Conservation (phyloP, 495 filamentous ascomycete species). For the Aspergillus baeticus region DNA sequence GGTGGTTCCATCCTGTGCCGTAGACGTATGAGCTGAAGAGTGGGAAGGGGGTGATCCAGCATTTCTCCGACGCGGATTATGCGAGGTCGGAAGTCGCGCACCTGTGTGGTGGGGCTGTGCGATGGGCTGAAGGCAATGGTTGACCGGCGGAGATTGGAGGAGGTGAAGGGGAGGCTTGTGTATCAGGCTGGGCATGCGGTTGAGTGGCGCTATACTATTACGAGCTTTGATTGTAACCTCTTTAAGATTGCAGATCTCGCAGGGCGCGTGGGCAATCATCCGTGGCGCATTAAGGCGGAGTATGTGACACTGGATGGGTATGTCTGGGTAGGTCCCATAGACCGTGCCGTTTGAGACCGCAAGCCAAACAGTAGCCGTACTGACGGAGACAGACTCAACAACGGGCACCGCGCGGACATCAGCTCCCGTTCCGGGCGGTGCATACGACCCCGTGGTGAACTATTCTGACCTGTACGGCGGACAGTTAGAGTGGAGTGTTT, state of each 20-base stretch:
- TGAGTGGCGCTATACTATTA: slow-evolving; percentile 67
- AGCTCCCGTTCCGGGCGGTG: slow-evolving; percentile 48
- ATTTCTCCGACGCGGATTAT: no score
- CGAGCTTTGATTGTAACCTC: slow-evolving; percentile 56
- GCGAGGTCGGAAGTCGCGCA: no score
- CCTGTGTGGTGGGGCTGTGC: no score
- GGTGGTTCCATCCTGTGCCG: no score
- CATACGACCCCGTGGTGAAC: slow-evolving; percentile 62
- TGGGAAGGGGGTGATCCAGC: no score
- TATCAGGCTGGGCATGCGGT: slow-evolving; percentile 70
- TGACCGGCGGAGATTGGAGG: slow-evolving; percentile 48
- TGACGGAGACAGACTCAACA: slow-evolving; percentile 48
- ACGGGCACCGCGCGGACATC: slow-evolving; percentile 47
- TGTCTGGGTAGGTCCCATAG: slow-evolving; percentile 38
- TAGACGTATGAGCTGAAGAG: no score
- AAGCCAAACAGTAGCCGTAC: slow-evolving; percentile 46
- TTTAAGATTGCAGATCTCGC: slow-evolving; percentile 55
- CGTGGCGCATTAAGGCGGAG: slow-evolving; percentile 65
- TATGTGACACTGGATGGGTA: slow-evolving; percentile 57
- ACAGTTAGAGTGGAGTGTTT: slow-evolving; percentile 50
- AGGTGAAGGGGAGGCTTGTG: slow-evolving; percentile 52
- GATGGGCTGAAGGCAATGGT: no score
- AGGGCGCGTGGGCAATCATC: slow-evolving; percentile 56
- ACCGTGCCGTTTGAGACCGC: slow-evolving; percentile 54
- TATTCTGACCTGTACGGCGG: slow-evolving; percentile 65